phyloP scores from a whole-genome alignment of 495 filamentous ascomycete genomes.

The Penicillium pulvis region DNA sequence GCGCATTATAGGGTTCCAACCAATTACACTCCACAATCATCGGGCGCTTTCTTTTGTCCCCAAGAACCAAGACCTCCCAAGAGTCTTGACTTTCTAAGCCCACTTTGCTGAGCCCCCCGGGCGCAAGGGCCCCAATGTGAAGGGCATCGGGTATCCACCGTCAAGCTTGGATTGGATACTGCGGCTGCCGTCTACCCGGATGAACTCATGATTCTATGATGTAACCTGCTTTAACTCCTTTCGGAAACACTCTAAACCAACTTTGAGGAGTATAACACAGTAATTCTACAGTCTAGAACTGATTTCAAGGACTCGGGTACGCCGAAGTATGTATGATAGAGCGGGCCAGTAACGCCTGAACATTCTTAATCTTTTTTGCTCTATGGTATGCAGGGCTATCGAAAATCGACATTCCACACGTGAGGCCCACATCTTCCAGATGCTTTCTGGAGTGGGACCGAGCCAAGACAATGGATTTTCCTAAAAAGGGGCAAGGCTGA shows the following conservation, averaged over 20 bases:
- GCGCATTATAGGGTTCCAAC: background rate
- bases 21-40: background rate
- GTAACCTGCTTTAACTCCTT: conserved; percentile 2
- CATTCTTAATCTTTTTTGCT: conserved; percentile 18
- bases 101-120: conserved; percentile 24
- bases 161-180: background rate
- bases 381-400: conserved; percentile 14
- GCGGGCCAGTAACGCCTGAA: background rate
- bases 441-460: conserved; percentile 20
- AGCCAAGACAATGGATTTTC: background rate
- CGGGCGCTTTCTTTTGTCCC: background rate
- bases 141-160: background rate
- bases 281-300: background rate
- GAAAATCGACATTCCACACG: conserved; percentile 17
- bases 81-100: conserved; percentile 10
- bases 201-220: background rate
- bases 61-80: conserved; percentile 3
- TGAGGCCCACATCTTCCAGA: conserved; percentile 23
- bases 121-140: conserved; percentile 3
- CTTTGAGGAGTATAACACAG: background rate
- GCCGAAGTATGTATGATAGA: conserved; percentile 13
- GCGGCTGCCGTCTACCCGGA: conserved; percentile 19
- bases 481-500: conserved; percentile 2
- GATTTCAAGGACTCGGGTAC: conserved; percentile 6
- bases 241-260: background rate